Evolutionary conservation across 1,284 basidiomycete species (phyloP).

Genomic region (Leccinum solheimii): DNA sequence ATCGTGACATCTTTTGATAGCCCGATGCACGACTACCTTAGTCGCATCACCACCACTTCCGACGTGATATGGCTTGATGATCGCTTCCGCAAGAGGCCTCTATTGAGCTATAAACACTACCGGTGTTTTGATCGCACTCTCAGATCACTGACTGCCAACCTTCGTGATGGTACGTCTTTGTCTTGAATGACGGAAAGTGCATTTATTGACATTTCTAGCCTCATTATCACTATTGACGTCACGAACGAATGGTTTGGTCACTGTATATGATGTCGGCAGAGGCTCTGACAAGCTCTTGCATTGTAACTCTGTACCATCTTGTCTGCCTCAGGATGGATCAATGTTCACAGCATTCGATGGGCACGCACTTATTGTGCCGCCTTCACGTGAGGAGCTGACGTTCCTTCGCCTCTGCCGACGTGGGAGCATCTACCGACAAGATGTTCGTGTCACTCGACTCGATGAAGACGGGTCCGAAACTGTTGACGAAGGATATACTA

Average conservation of each 20-base stretch:
- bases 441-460: conserved; percentile 34
- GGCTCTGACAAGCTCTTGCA: conserved; percentile 43
- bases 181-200: neutral
- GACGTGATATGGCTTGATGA: conserved; percentile 69
- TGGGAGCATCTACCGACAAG: conserved; percentile 48
- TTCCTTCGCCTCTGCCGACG: conserved; percentile 49
- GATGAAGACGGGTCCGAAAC: conserved; percentile 4
- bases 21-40: conserved; percentile 41
- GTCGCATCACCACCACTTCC: conserved; percentile 57
- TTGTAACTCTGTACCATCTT: conserved; percentile 46
- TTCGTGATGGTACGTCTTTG: conserved; percentile 39
- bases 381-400: conserved; percentile 35
- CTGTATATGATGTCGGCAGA: conserved; percentile 60
- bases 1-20: conserved; percentile 55
- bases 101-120: conserved; percentile 61
- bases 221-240: conserved; percentile 58
- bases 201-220: conserved; percentile 27
- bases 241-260: conserved; percentile 53
- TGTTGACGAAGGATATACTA: conserved; percentile 5
- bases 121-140: conserved; percentile 62
- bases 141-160: conserved; percentile 39
- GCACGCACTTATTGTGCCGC: conserved; percentile 44
- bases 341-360: conserved; percentile 42
- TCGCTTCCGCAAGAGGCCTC: conserved; percentile 52
- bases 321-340: conserved; percentile 37